Percentiles rank a stretch among this genome's conserved stretches.
Conservation (phyloP, 2,329 filamentous ascomycete species). For the Penicillium sp. region DNA sequence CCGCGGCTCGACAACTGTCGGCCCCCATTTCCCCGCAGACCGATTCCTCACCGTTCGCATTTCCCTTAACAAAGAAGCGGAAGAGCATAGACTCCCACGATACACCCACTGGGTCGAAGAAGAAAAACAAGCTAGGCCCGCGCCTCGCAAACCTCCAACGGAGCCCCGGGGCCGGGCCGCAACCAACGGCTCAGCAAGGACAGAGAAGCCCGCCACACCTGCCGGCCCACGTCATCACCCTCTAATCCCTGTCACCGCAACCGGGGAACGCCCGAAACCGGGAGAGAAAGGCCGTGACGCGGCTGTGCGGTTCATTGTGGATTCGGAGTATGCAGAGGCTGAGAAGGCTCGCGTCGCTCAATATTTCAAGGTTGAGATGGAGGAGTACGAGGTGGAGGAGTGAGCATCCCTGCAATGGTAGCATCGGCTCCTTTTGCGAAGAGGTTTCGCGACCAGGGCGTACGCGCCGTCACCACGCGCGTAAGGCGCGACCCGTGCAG, state of each 20-base stretch:
- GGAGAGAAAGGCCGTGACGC: slow-evolving; percentile 63
- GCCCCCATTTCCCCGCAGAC: slow-evolving; percentile 72
- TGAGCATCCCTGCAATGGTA: slow-evolving; percentile 20
- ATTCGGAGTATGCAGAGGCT: slow-evolving; percentile 72
- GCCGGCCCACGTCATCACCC: slow-evolving; percentile 34
- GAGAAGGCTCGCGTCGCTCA: slow-evolving; percentile 72
- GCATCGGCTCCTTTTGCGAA: background rate
- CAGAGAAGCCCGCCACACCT: slow-evolving; percentile 20
- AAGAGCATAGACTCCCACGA: slow-evolving; percentile 64
- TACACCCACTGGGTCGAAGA: slow-evolving; percentile 61
- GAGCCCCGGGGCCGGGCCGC: slow-evolving; percentile 20
- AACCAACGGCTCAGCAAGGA: slow-evolving; percentile 25
- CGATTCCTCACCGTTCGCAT: slow-evolving; percentile 87
- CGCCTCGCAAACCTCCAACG: background rate
- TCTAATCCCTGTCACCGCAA: slow-evolving; percentile 53
- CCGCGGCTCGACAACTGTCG: slow-evolving; percentile 73
- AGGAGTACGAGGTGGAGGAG: slow-evolving; percentile 60
- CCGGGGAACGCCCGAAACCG: slow-evolving; percentile 48
- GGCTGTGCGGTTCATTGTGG: slow-evolving; percentile 88
- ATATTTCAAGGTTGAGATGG: slow-evolving; percentile 77
- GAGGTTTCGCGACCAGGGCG: background rate
- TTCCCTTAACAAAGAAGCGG: slow-evolving; percentile 79
- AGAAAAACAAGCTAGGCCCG: slow-evolving; percentile 19
- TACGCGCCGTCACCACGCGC: background rate
- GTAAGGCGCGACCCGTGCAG: too few relatives aligned